A percentile compares a stretch with the other conserved stretches of the same genome.
These are phyloP conservation scores for Sabuloglossum arenarium DNA, from an alignment of 495 filamentous ascomycete genomes.

Conservation along the genomic window DNA sequence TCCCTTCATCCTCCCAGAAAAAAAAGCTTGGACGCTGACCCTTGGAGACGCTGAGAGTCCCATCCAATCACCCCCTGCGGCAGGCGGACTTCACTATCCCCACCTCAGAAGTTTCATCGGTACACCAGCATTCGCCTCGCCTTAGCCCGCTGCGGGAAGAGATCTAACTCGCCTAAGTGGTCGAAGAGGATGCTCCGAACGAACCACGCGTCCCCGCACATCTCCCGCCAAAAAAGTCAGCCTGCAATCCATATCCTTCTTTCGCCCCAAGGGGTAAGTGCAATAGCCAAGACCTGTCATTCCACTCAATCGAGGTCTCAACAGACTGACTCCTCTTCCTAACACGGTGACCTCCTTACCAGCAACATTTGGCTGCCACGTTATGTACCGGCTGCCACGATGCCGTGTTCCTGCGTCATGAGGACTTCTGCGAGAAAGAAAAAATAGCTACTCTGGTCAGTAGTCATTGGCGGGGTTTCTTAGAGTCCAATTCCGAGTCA, in stretches of 20 bases:
- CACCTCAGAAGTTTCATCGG: background rate
- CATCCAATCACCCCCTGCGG: background rate
- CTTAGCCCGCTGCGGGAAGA: conserved; percentile 1
- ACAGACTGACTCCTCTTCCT: background rate
- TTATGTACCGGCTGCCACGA: background rate
- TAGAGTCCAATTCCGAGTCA: background rate
- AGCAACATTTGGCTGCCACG: background rate
- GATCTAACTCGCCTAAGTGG: background rate
- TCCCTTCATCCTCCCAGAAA: background rate
- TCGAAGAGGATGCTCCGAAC: background rate
- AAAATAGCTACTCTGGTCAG: background rate
- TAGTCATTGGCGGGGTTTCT: background rate
- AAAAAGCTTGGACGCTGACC: background rate
- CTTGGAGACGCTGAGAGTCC: background rate
- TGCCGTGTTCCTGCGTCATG: conserved; percentile 1
- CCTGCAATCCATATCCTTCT: background rate
- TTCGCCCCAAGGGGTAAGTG: background rate
- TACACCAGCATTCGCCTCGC: background rate
- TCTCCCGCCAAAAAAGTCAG: background rate
- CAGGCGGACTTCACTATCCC: background rate
- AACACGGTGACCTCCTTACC: background rate
- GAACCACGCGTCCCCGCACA: background rate
- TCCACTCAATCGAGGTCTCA: background rate
- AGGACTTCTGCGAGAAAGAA: background rate
- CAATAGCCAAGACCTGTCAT: background rate